These are phyloP conservation scores for Rubroboletus satanas DNA, from an alignment of 768 basidiomycete genomes.

Conservation along the genomic window DNA sequence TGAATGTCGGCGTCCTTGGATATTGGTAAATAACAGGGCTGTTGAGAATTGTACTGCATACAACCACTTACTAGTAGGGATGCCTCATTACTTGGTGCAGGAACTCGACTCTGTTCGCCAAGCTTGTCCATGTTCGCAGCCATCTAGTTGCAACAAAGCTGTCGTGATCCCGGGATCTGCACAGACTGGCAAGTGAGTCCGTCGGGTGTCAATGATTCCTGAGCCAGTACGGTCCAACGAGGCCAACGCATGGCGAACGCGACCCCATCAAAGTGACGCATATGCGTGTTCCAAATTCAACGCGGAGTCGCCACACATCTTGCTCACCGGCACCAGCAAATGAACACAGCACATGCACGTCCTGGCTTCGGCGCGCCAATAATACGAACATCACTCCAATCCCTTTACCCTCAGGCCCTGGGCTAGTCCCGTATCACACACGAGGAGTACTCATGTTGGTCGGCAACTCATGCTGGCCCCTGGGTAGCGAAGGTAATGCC, in stretches of 20 bases:
- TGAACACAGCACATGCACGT: not conserved
- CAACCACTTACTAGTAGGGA: conserved; percentile 2
- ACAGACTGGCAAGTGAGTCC: not conserved
- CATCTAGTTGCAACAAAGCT: not conserved
- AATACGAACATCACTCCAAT: not conserved
- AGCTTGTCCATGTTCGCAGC: not conserved
- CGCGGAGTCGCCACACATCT: too few relatives aligned
- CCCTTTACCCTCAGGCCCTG: conserved; percentile 5
- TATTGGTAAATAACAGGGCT: conserved; percentile 1
- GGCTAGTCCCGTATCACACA: not conserved
- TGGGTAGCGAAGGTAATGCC: not conserved
- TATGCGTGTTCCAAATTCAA: not conserved
- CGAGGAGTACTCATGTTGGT: conserved; percentile 20
- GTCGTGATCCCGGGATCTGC: not conserved
- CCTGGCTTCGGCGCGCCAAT: not conserved
- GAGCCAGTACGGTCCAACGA: not conserved
- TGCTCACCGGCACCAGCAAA: not conserved
- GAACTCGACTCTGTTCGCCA: not conserved
- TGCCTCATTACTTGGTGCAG: not conserved
- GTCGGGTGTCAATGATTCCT: not conserved
- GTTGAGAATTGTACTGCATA: not conserved
- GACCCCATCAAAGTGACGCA: not conserved
- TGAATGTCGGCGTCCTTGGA: conserved; percentile 6
- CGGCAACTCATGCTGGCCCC: not conserved
- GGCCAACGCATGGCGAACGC: not conserved